Conservation (phyloP, 176 grass and related monocot species). For the Poa annua region DNA sequence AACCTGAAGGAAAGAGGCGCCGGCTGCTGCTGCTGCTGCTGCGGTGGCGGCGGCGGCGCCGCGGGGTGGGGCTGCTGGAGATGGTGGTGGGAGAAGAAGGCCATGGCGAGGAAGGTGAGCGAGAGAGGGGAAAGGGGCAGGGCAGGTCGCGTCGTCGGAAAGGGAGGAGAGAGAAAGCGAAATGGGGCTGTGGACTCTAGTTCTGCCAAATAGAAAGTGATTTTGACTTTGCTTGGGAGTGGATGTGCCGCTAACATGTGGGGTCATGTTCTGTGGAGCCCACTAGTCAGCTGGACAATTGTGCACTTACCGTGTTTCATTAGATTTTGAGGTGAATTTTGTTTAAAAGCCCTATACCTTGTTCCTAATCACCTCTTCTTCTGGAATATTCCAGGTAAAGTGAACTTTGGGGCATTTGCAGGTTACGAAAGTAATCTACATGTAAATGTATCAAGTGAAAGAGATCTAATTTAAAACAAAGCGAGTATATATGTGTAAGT, state of each 20-base stretch:
- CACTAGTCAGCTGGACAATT: background rate
- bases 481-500: no score
- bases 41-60: constrained; percentile 36
- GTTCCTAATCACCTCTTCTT: background rate
- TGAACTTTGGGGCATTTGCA: background rate
- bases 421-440: no score
- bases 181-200: constrained; percentile 2
- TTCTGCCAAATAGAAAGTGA: background rate
- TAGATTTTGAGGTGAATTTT: background rate
- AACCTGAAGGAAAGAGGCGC: constrained; percentile 62
- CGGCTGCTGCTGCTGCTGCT: constrained; percentile 55
- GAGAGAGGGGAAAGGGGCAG: constrained; percentile 33
- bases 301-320: background rate
- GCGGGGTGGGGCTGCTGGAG: constrained; percentile 65
- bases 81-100: constrained; percentile 79
- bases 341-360: background rate
- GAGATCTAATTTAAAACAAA: no score
- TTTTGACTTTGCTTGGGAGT: background rate
- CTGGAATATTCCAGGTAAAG: background rate
- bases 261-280: background rate
- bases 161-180: constrained; percentile 21
- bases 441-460: no score
- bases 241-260: background rate
- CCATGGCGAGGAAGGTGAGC: constrained; percentile 56
- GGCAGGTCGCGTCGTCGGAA: constrained; percentile 14